phyloP scores from a whole-genome alignment of 306 rosid species.

The Trichosanthes truncata region DNA sequence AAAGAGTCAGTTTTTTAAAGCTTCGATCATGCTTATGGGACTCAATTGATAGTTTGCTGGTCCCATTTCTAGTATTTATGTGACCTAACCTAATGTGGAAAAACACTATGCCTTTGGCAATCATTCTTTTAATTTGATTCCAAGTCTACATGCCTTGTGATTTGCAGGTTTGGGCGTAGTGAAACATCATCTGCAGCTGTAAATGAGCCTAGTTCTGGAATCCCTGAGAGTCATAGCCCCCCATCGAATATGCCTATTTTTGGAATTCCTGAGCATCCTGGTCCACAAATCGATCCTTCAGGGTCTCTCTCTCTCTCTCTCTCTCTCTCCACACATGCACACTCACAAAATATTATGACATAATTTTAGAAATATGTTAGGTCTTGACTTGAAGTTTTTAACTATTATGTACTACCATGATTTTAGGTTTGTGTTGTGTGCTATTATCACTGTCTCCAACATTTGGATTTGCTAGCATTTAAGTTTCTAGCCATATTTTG shows the following conservation, averaged over 20 bases:
- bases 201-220: slow-evolving; percentile 24
- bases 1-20: neutral
- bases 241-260: slow-evolving; percentile 17
- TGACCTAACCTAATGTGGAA: neutral
- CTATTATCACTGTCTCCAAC: neutral
- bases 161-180: slow-evolving; percentile 38
- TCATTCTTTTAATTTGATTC: neutral
- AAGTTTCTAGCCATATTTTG: neutral
- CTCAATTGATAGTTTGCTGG: neutral
- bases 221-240: slow-evolving; percentile 26
- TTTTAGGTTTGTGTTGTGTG: neutral
- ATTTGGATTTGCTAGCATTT: neutral
- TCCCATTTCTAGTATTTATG: neutral
- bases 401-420: neutral
- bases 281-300: slow-evolving; percentile 26
- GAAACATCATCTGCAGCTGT: slow-evolving; percentile 23
- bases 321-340: neutral
- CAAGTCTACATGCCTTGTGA: neutral
- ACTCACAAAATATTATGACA: neutral
- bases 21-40: neutral
- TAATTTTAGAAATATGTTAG: neutral
- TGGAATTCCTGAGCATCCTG: slow-evolving; percentile 33
- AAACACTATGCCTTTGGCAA: neutral
- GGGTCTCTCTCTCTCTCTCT: slow-evolving; percentile 26
- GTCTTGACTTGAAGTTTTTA: neutral